Conservation (phyloP, 371 early-diverging fungal genomes). For the Saksenaea oblongispora region DNA sequence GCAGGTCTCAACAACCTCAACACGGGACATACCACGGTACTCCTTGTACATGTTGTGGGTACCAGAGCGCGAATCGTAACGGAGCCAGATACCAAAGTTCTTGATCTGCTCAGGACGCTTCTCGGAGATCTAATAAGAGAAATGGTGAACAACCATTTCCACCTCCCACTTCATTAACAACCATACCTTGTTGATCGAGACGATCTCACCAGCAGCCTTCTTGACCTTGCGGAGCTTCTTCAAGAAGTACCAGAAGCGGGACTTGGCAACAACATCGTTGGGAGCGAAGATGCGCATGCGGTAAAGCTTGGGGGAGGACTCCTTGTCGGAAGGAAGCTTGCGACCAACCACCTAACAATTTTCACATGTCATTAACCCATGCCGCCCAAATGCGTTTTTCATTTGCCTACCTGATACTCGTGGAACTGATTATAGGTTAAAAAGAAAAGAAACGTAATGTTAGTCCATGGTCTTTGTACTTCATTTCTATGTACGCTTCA, state of each 20-base stretch:
- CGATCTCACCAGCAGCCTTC: slow-evolving; percentile 97
- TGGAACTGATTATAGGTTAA: slow-evolving; percentile 58
- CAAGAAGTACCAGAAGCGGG: slow-evolving; percentile 99
- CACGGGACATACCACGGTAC: slow-evolving; percentile 97
- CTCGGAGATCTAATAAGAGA: slow-evolving; percentile 84
- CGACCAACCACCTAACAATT: slow-evolving; percentile 86
- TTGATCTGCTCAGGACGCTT: slow-evolving; percentile 93
- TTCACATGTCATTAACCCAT: not conserved
- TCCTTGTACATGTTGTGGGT: slow-evolving; percentile 99
- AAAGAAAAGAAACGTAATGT: slow-evolving; percentile 2
- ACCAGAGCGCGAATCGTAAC: slow-evolving; percentile 99
- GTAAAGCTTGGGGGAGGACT: slow-evolving; percentile 96
- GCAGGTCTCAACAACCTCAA: slow-evolving; percentile 94
- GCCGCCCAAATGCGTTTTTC: not conserved
- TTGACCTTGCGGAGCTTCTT: slow-evolving; percentile 99
- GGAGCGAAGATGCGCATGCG: slow-evolving; percentile 99
- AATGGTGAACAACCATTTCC: not conserved
- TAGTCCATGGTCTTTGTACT: not conserved
- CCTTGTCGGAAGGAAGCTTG: slow-evolving; percentile 92
- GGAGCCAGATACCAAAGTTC: slow-evolving; percentile 99
- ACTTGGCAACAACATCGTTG: slow-evolving; percentile 98
- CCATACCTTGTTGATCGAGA: slow-evolving; percentile 94
- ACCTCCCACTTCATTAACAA: no score
- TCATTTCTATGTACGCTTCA: slow-evolving; percentile 9
- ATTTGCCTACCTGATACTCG: slow-evolving; percentile 58